Evolutionary conservation across 257 asterid genomes (phyloP).

Genomic region (Plantago elongata): DNA sequence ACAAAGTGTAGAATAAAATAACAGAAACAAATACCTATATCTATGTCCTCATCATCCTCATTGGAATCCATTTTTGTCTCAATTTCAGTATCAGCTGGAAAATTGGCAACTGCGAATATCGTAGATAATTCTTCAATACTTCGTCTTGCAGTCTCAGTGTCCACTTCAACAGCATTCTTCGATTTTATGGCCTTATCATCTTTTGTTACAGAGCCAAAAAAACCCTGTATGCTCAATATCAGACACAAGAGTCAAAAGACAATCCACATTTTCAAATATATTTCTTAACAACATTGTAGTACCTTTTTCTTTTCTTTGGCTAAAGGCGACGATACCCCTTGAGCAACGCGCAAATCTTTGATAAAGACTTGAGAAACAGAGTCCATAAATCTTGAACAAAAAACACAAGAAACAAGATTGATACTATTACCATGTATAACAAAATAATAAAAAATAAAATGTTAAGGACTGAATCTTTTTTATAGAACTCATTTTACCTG

Average conservation of each 20-base stretch:
- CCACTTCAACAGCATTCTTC: slow-evolving; percentile 38
- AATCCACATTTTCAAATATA: slow-evolving; percentile 5
- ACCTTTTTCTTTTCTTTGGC: slow-evolving; percentile 86
- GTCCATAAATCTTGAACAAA: slow-evolving; percentile 47
- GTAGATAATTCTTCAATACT: slow-evolving; percentile 49
- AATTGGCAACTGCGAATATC: slow-evolving; percentile 58
- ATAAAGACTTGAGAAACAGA: slow-evolving; percentile 46
- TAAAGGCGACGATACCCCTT: slow-evolving; percentile 37
- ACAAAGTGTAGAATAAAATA: not conserved
- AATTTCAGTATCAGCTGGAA: slow-evolving; percentile 38
- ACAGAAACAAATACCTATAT: slow-evolving; percentile 50
- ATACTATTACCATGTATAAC: not conserved
- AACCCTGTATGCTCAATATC: slow-evolving; percentile 36
- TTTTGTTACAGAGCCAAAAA: slow-evolving; percentile 67
- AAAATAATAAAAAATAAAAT: not conserved
- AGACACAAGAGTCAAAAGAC: not conserved
- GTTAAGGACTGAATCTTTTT: not conserved
- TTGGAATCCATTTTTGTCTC: slow-evolving; percentile 35
- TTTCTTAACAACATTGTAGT: slow-evolving; percentile 6
- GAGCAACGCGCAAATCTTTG: slow-evolving; percentile 42
- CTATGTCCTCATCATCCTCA: slow-evolving; percentile 51
- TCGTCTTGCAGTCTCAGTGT: slow-evolving; percentile 43
- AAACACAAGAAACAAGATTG: not conserved
- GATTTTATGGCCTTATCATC: slow-evolving; percentile 55
- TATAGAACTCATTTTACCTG: slow-evolving; percentile 36